Conservation (phyloP, 2,329 filamentous ascomycete genomes). For the Aspergillus sclerotialis region DNA sequence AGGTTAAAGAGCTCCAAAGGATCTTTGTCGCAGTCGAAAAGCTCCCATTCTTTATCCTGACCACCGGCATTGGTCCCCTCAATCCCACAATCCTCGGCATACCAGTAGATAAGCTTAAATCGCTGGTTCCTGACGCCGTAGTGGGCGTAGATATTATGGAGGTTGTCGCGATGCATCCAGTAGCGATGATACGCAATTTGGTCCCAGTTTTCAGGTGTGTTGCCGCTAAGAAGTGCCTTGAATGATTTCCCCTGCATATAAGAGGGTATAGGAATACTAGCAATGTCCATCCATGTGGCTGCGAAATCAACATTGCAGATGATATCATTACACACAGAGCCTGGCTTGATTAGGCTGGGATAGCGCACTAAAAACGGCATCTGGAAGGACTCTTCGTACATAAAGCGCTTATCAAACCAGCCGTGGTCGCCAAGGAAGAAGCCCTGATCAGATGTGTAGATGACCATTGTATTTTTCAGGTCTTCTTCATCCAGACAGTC, state of each 20-base stretch:
- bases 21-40: slow-evolving; percentile 48
- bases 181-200: slow-evolving; percentile 50
- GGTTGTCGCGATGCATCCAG: slow-evolving; percentile 50
- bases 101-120: slow-evolving; percentile 54
- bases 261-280: slow-evolving; percentile 32
- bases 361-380: slow-evolving; percentile 49
- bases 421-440: slow-evolving; percentile 53
- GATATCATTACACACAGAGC: slow-evolving; percentile 41
- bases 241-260: slow-evolving; percentile 51
- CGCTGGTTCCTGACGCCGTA: slow-evolving; percentile 47
- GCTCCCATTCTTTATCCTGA: slow-evolving; percentile 46
- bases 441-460: slow-evolving; percentile 51
- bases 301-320: slow-evolving; percentile 52
- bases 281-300: slow-evolving; percentile 44
- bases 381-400: slow-evolving; percentile 53
- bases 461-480: slow-evolving; percentile 44
- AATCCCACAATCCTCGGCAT: slow-evolving; percentile 44
- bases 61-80: slow-evolving; percentile 36
- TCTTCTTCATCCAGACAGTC: slow-evolving; percentile 40
- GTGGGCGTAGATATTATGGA: slow-evolving; percentile 46
- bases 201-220: slow-evolving; percentile 40
- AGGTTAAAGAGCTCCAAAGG: slow-evolving; percentile 45
- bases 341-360: slow-evolving; percentile 34
- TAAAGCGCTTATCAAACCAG: slow-evolving; percentile 54
- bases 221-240: slow-evolving; percentile 27